Conservation (phyloP, 768 basidiomycete genomes). For the Psilocybe tampanensis region DNA sequence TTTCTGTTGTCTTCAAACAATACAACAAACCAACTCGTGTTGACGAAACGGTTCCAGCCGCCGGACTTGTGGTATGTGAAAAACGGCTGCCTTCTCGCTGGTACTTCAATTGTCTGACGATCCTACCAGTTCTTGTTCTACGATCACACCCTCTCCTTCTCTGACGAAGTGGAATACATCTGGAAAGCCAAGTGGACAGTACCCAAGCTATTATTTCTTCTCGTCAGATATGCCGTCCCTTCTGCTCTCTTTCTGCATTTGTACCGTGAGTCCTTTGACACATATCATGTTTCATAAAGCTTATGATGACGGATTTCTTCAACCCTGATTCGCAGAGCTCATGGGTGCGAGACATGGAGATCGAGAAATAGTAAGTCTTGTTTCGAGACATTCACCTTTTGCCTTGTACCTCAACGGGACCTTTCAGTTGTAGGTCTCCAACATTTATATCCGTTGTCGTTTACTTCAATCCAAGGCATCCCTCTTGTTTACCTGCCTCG, state of each 20-base stretch:
- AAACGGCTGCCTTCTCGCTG: not conserved
- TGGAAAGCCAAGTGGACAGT: slow-evolving; percentile 40
- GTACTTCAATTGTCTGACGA: not conserved
- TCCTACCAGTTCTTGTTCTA: slow-evolving; percentile 36
- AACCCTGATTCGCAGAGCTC: not conserved
- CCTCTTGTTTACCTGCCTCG: too few relatives aligned
- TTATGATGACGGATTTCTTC: not conserved
- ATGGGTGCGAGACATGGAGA: not conserved
- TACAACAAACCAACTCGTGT: not conserved
- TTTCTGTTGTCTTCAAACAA: not conserved
- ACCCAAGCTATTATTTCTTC: slow-evolving; percentile 40
- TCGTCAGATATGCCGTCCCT: slow-evolving; percentile 41
- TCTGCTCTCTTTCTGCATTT: slow-evolving; percentile 28
- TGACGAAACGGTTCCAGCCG: not conserved
- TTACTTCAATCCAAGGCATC: not conserved
- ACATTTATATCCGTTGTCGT: not conserved
- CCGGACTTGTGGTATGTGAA: not conserved
- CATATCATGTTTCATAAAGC: not conserved
- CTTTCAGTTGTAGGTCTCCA: not conserved
- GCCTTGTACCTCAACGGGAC: not conserved
- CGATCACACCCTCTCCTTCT: slow-evolving; percentile 42
- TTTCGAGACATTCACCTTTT: not conserved
- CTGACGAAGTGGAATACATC: slow-evolving; percentile 41
- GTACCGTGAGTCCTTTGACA: slow-evolving; percentile 26
- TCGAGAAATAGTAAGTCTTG: slow-evolving; percentile 4